phyloP scores from a whole-genome alignment of 805 yeast genomes.

The Saturnispora dispora region DNA sequence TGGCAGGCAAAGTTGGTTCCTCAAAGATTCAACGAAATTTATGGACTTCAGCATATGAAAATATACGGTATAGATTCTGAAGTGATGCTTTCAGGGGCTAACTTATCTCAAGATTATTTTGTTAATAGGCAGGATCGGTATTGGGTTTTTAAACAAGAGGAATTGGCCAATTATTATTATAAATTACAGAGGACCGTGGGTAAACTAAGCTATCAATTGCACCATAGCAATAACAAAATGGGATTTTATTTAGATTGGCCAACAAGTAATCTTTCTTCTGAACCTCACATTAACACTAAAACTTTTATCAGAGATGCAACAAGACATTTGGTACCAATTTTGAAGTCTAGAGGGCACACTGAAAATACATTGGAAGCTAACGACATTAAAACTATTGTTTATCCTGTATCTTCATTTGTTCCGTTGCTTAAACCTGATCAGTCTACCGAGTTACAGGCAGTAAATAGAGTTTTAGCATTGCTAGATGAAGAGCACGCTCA shows the following conservation, averaged over 20 bases:
- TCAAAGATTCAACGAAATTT: slow-evolving; percentile 78
- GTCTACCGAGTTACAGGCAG: slow-evolving; percentile 76
- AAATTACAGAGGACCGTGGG: slow-evolving; percentile 59
- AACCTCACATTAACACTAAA: slow-evolving; percentile 50
- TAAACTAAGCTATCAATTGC: slow-evolving; percentile 60
- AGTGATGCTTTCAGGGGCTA: slow-evolving; percentile 83
- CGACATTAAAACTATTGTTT: slow-evolving; percentile 52
- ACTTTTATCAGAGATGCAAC: slow-evolving; percentile 52
- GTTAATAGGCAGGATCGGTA: slow-evolving; percentile 93
- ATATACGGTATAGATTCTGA: slow-evolving; percentile 92
- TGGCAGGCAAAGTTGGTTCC: slow-evolving; percentile 60
- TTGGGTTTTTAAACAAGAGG: slow-evolving; percentile 52
- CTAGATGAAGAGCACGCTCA: slow-evolving; percentile 44
- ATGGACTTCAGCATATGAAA: slow-evolving; percentile 96
- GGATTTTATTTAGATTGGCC: slow-evolving; percentile 72
- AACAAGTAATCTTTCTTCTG: slow-evolving; percentile 48
- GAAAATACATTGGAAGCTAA: not conserved
- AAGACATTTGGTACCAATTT: slow-evolving; percentile 44
- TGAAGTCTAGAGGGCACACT: slow-evolving; percentile 31
- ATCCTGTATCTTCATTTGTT: slow-evolving; percentile 86
- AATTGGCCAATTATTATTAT: slow-evolving; percentile 64
- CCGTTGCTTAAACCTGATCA: slow-evolving; percentile 60
- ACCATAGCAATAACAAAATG: slow-evolving; percentile 31
- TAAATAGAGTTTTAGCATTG: slow-evolving; percentile 51
- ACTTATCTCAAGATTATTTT: slow-evolving; percentile 83